Conservation (phyloP, 805 yeast genomes). For the Myxozyma udenii region DNA sequence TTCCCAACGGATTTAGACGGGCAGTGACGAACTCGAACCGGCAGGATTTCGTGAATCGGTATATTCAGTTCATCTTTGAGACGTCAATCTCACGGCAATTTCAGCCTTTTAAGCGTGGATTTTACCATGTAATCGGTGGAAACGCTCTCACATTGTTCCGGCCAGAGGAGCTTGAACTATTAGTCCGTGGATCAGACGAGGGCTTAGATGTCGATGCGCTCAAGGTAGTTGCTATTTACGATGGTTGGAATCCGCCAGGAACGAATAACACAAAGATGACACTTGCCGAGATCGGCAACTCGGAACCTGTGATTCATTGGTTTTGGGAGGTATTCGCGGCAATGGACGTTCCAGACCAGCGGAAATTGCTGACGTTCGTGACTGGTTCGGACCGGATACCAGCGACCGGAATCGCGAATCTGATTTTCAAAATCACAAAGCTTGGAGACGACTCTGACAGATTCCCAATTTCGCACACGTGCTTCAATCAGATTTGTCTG, state of each 20-base stretch:
- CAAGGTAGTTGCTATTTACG: constrained; percentile 68
- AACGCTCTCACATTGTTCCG: constrained; percentile 76
- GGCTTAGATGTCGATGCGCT: constrained; percentile 64
- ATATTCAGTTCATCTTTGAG: constrained; percentile 59
- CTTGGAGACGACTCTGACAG: constrained; percentile 45
- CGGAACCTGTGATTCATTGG: constrained; percentile 59
- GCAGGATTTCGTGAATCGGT: constrained; percentile 57
- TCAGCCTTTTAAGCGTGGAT: constrained; percentile 64
- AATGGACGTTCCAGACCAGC: constrained; percentile 50
- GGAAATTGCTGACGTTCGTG: constrained; percentile 65
- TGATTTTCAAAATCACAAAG: constrained; percentile 68
- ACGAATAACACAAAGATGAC: constrained; percentile 7
- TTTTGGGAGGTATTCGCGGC: constrained; percentile 77
- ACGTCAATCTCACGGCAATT: constrained; percentile 54
- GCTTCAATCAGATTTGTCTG: constrained; percentile 84
- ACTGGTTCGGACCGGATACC: constrained; percentile 93
- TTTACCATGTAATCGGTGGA: constrained; percentile 71
- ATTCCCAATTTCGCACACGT: constrained; percentile 87
- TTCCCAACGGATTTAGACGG: constrained; percentile 54
- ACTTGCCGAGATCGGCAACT: constrained; percentile 34
- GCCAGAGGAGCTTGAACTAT: constrained; percentile 74
- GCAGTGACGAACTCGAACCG: constrained; percentile 60
- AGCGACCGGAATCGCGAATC: constrained; percentile 80
- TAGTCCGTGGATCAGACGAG: constrained; percentile 74
- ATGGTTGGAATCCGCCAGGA: constrained; percentile 50